phyloP scores from a whole-genome alignment of 140 eudicot genomes.

The Anethum foeniculum region DNA sequence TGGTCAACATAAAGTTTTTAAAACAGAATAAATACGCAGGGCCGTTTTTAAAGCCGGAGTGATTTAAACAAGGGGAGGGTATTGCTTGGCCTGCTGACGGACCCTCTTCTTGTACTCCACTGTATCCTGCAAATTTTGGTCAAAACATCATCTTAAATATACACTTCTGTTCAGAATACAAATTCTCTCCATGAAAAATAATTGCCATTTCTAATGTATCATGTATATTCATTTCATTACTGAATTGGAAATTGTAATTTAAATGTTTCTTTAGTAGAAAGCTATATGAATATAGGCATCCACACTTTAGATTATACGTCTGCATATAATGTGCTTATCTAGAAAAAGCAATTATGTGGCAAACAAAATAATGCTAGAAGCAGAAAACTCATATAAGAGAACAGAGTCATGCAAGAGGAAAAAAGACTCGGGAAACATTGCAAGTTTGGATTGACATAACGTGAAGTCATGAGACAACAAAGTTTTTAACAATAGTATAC shows the following conservation, averaged over 20 bases:
- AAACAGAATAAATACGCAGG: not conserved
- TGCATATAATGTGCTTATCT: not conserved
- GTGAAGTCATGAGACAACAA: no score
- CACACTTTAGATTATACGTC: not conserved
- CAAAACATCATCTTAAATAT: not conserved
- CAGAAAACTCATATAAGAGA: no score
- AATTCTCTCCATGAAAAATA: not conserved
- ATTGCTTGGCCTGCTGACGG: conserved; percentile 38
- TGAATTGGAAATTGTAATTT: not conserved
- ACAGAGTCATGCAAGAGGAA: no score
- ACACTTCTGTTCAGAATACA: not conserved
- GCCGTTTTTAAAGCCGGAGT: not conserved
- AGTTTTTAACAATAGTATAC: no score
- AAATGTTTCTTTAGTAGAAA: not conserved
- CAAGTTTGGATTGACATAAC: no score
- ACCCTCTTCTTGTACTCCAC: conserved; percentile 35
- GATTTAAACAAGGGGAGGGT: conserved; percentile 26
- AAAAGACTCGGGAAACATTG: no score
- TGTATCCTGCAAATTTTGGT: conserved; percentile 17
- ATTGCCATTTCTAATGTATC: not conserved
- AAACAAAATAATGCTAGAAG: no score
- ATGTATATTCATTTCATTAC: not conserved
- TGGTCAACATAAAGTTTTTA: not conserved
- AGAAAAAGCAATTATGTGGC: no score
- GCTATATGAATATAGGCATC: not conserved